Evolutionary conservation across 2,329 filamentous ascomycete species (phyloP), one percentile per base, ranked within the genome.

Genomic region (Exophiala sp.): DNA sequence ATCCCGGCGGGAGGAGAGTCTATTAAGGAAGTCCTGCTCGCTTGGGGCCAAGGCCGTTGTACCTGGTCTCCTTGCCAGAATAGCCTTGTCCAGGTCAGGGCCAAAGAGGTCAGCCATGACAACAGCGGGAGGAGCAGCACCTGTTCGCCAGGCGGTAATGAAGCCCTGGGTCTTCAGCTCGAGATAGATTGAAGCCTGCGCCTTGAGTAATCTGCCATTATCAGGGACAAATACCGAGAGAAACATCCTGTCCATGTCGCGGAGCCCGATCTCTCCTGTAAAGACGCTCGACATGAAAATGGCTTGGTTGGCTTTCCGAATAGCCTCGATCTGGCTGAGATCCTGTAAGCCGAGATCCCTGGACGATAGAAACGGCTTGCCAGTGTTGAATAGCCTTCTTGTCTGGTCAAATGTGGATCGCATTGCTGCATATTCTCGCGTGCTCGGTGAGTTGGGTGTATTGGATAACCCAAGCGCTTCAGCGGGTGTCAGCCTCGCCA

Each of bases 121-220:
- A 35, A 80, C 74, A 16, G 79, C 75, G 42, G 75, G 74, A 1
- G 72, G 70, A 22, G 72, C 73, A 46, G 80, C 74, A 35, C 73
- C 74, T 59, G 75, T 77, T 56, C 78, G 75, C 60, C 81, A 70
- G 2, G 78, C 77, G 2, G 79, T 79, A 48, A 84, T 79, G 59
- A 82, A 84, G 11, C 80, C 79, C 62, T 84, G 81, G 1, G 81
- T 83, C 65, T 85, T 85, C 14, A 85, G 66, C 54, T 83, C 80
- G 11, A 84, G 70, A 57, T 77, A 82, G 21, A 85, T 67, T 11
- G 76, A 73, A 1, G 77, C 79, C 58, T 82, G 79, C 53, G 75
- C 77, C 58, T 81, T 80, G 16, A 80, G 65, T 18, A 85, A 63
- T 9, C 77, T 71, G 30, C 73, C 73, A 19, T 78, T 77, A 47